Evolutionary conservation across 805 yeast species (phyloP), one percentile per base, ranked within the genome.

Genomic region (Suhomyces kilbournensis): DNA sequence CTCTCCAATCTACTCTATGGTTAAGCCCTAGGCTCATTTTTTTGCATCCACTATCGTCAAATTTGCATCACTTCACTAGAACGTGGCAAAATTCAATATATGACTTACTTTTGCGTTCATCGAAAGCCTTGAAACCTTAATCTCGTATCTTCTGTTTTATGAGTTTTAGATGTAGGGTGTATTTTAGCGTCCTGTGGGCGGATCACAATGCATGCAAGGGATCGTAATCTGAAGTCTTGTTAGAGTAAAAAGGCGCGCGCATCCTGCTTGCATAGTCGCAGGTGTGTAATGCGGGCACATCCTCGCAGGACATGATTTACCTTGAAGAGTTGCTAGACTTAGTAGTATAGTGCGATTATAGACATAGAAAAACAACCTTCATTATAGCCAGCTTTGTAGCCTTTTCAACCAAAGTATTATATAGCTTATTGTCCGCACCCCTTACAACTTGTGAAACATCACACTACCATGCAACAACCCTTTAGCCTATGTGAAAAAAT

Each of bases 1-100:
- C 28, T 54, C 57, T 17, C 64, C 64, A 12, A 47, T 52, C 32
- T 54, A 56, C 28, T 42, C 52, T 30, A 52, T 45, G 52, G 42
- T 38, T 14, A 48, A 44, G 28, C 45, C 19, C 5, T 42, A 42
- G 30, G 42, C 20, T 12, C 22, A 38, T 28, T 42, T 19, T 34
- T 23, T 28, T 35, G 38, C 39, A 35, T 25, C 49, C 32, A 19
- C 32, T 35, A 19, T 38, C 42, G 42, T 38, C n/a, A 38, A 35
- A 10, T 38, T 38, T 38, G 20, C 42, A 17, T 38, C 23, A 6
- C 42, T 38, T 38, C 23, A 38, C 42, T 38, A 19, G 42, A 19
- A 19, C 19, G 42, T 38, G 23, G 23, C 42, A 38, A 38, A 38
- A 9, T 38, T 38, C 42, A 38, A 38, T 38, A 38, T 38, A 38